phyloP scores from a whole-genome alignment of 345 rosid genomes.

The Angophora floribunda region DNA sequence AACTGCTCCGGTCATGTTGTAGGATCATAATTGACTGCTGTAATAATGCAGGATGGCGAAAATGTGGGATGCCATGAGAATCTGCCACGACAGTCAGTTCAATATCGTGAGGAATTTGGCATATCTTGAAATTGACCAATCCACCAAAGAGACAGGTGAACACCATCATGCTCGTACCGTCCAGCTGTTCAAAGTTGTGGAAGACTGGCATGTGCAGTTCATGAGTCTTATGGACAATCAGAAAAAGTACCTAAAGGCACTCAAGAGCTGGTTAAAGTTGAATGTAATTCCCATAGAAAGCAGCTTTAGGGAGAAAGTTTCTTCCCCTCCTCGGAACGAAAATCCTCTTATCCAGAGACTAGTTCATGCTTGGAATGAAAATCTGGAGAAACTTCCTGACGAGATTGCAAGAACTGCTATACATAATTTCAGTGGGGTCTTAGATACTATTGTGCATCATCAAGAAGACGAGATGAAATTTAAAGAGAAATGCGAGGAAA shows the following conservation, averaged over 20 bases:
- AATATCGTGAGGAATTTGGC: constrained; percentile 24
- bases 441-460: constrained; percentile 48
- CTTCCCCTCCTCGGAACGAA: constrained; percentile 71
- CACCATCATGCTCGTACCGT: constrained; percentile 64
- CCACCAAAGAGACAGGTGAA: constrained; percentile 61
- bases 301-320: constrained; percentile 79
- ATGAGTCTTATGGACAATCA: constrained; percentile 63
- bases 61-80: constrained; percentile 82
- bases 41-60: constrained; percentile 61
- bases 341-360: constrained; percentile 61
- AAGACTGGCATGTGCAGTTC: constrained; percentile 76
- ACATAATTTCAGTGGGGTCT: constrained; percentile 46
- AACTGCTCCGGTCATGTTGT: neutral
- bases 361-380: constrained; percentile 55
- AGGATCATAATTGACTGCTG: neutral
- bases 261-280: constrained; percentile 58
- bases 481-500: constrained; percentile 52
- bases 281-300: constrained; percentile 89
- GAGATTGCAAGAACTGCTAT: constrained; percentile 65
- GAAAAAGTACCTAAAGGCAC: constrained; percentile 54
- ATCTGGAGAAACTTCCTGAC: constrained; percentile 48
- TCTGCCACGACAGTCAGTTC: constrained; percentile 53
- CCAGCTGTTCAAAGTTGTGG: constrained; percentile 62
- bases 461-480: constrained; percentile 59
- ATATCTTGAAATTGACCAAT: constrained; percentile 33